Evolutionary conservation across 208 protist genomes (phyloP).

Genomic region (Strigomonas galati): DNA sequence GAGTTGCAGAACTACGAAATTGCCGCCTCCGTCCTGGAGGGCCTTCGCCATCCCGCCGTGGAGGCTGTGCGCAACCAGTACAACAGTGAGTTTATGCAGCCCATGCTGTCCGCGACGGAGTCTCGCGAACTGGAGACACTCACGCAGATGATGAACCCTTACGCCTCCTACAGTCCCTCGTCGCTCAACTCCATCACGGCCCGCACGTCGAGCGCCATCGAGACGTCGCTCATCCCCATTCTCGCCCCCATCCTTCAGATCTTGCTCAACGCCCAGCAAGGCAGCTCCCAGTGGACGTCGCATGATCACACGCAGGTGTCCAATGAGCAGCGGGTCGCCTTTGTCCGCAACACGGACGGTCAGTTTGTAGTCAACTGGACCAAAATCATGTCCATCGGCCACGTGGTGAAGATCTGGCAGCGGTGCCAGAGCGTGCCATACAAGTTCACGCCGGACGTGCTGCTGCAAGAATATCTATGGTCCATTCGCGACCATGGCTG

Average conservation of each 20-base stretch:
- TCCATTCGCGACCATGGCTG: slow-evolving; percentile 38
- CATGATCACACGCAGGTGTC: not conserved
- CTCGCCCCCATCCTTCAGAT: slow-evolving; percentile 54
- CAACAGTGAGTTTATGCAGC: slow-evolving; percentile 22
- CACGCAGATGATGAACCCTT: slow-evolving; percentile 62
- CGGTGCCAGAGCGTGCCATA: slow-evolving; percentile 59
- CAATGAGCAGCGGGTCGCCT: slow-evolving; percentile 24
- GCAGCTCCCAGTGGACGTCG: too few species aligned
- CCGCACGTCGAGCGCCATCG: slow-evolving; percentile 45
- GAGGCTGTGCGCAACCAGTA: slow-evolving; percentile 24
- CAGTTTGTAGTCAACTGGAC: slow-evolving; percentile 58
- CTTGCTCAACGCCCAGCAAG: slow-evolving; percentile 34
- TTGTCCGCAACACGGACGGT: slow-evolving; percentile 31
- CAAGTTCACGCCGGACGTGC: slow-evolving; percentile 33
- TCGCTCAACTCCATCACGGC: slow-evolving; percentile 48
- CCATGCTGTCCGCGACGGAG: slow-evolving; percentile 30
- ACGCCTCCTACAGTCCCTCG: slow-evolving; percentile 59
- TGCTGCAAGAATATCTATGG: slow-evolving; percentile 56
- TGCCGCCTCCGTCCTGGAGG: slow-evolving; percentile 46
- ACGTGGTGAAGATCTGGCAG: slow-evolving; percentile 51
- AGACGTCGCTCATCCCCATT: slow-evolving; percentile 58
- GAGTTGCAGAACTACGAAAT: slow-evolving; percentile 73
- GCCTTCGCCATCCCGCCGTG: slow-evolving; percentile 52
- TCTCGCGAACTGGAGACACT: slow-evolving; percentile 35
- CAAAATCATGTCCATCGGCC: slow-evolving; percentile 46